Evolutionary conservation across 2,329 filamentous ascomycete genomes (phyloP).

Genomic region (Trichophyton benhamiae): DNA sequence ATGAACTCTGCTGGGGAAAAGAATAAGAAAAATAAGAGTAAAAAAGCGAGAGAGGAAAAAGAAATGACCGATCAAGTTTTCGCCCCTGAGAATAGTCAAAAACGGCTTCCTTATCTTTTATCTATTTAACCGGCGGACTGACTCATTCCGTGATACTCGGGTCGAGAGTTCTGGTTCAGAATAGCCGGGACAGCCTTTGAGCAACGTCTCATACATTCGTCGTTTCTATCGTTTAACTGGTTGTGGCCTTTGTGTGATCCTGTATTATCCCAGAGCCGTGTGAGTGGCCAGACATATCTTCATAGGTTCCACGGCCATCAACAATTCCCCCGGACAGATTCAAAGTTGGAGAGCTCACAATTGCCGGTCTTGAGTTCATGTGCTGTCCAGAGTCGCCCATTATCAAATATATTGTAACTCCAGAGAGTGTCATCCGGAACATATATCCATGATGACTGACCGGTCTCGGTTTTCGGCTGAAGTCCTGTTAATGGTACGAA

Average conservation of each 20-base stretch:
- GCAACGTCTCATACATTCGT: not conserved
- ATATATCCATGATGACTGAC: not conserved
- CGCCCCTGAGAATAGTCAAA: not conserved
- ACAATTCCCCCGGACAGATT: not conserved
- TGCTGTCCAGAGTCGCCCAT: not conserved
- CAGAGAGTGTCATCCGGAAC: not conserved
- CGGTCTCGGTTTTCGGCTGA: conserved; percentile 10
- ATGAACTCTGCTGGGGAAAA: not conserved
- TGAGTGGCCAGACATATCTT: not conserved
- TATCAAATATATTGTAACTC: not conserved
- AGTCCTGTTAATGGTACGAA: conserved; percentile 12
- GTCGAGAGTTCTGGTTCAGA: not conserved
- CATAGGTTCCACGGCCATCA: not conserved
- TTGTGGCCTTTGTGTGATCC: not conserved
- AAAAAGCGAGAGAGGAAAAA: not conserved
- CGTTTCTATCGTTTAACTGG: not conserved
- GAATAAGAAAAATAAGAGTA: not conserved
- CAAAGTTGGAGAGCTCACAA: not conserved
- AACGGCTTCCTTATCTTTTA: not conserved
- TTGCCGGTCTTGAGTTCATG: not conserved
- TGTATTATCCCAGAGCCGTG: no score
- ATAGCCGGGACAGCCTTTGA: not conserved
- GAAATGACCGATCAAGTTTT: not conserved
- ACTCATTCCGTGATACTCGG: not conserved
- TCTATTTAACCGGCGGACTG: not conserved